Conservation (phyloP, 169 alveolate genomes). For the Plasmodium gallinaceum region DNA sequence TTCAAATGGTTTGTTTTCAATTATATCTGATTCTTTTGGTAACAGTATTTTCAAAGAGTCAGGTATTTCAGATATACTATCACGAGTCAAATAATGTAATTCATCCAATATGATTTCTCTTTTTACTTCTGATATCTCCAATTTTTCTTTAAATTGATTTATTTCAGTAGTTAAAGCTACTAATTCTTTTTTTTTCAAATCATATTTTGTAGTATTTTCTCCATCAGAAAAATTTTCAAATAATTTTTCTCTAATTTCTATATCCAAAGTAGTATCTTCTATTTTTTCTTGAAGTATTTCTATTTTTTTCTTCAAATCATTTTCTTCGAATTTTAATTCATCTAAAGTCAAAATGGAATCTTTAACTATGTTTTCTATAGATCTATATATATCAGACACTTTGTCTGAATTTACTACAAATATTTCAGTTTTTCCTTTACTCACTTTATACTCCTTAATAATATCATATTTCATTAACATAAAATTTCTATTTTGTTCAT, state of each 20-base stretch:
- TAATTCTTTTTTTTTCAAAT: constrained; percentile 2
- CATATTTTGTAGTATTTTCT: background rate
- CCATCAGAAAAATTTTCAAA: background rate
- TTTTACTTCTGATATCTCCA: constrained; percentile 17
- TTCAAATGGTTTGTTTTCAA: background rate
- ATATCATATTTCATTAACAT: constrained; percentile 19
- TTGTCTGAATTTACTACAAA: constrained; percentile 1
- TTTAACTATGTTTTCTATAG: constrained; percentile 3
- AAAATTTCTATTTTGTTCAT: constrained; percentile 14
- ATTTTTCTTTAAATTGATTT: background rate
- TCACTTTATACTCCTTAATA: constrained; percentile 11
- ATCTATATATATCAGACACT: constrained; percentile 1
- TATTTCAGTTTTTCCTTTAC: background rate
- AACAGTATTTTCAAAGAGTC: constrained; percentile 13
- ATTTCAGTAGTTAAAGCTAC: constrained; percentile 10
- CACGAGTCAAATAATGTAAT: constrained; percentile 29
- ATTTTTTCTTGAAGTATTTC: background rate
- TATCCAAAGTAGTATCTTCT: constrained; percentile 19
- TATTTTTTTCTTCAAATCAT: constrained; percentile 4
- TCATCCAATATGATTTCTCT: constrained; percentile 14
- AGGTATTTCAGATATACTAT: constrained; percentile 18
- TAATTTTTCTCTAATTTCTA: constrained; percentile 9
- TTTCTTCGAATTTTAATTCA: background rate
- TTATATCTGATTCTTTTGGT: background rate
- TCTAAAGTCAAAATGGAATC: background rate